phyloP scores from a whole-genome alignment of 129 eudicot genomes.

The Tagetes erecta region DNA sequence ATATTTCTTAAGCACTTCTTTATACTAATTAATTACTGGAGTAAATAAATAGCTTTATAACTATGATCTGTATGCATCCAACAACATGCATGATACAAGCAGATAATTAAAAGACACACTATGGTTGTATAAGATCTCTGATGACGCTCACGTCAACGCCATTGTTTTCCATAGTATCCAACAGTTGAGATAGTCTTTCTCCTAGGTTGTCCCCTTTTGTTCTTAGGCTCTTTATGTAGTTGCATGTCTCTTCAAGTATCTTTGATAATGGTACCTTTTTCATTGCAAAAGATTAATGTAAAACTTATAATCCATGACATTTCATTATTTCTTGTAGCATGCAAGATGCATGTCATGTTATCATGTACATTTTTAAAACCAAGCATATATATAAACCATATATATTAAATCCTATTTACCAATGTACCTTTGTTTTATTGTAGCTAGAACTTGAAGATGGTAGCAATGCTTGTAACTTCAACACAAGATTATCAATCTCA shows the following conservation, averaged over 20 bases:
- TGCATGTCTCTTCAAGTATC: slow-evolving; percentile 56
- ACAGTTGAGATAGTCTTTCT: slow-evolving; percentile 45
- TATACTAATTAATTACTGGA: slow-evolving; percentile 1
- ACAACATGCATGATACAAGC: slow-evolving; percentile 23
- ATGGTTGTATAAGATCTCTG: slow-evolving; percentile 49
- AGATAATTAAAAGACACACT: slow-evolving; percentile 19
- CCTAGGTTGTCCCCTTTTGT: slow-evolving; percentile 53
- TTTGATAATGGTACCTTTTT: slow-evolving; percentile 46
- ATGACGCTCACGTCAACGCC: slow-evolving; percentile 45
- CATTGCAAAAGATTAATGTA: neutral
- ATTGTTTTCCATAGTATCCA: slow-evolving; percentile 44
- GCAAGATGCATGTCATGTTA: neutral
- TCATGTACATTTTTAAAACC: neutral
- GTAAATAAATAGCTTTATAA: slow-evolving; percentile 9
- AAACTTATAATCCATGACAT: neutral
- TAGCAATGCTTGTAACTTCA: slow-evolving; percentile 50
- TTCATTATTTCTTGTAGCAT: neutral
- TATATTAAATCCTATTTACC: neutral
- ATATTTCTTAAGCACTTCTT: too few species aligned
- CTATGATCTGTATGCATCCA: slow-evolving; percentile 22
- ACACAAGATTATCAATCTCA: slow-evolving; percentile 54
- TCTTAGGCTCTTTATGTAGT: slow-evolving; percentile 60
- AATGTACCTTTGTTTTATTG: slow-evolving; percentile 46
- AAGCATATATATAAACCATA: neutral
- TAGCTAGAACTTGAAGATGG: slow-evolving; percentile 52